phyloP scores from a whole-genome alignment of 2,329 filamentous ascomycete genomes.

The Fusarium proliferatum region DNA sequence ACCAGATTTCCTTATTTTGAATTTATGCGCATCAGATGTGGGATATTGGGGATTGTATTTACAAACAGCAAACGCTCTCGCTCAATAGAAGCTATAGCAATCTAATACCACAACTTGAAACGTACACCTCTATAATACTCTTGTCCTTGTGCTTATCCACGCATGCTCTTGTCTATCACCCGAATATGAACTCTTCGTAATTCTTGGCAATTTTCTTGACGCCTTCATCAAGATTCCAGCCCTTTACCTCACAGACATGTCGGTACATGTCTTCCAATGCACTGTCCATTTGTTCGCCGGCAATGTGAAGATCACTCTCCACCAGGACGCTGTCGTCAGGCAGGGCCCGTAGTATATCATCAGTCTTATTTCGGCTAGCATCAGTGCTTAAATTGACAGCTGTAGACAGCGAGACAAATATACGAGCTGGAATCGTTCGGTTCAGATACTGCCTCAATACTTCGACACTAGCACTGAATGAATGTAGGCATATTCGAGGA shows the following conservation, averaged over 20 bases:
- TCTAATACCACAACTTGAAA: slow-evolving; percentile 30
- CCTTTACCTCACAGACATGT: slow-evolving; percentile 81
- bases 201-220: slow-evolving; percentile 76
- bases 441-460: slow-evolving; percentile 82
- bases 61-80: slow-evolving; percentile 6
- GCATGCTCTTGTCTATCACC: slow-evolving; percentile 47
- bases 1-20: slow-evolving; percentile 23
- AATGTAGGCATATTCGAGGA: slow-evolving; percentile 91
- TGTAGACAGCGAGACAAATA: slow-evolving; percentile 91
- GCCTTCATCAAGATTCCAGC: slow-evolving; percentile 80
- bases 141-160: not conserved
- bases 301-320: slow-evolving; percentile 90
- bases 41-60: not conserved
- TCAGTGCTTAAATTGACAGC: slow-evolving; percentile 79
- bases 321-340: slow-evolving; percentile 84
- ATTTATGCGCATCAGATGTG: slow-evolving; percentile 18
- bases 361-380: slow-evolving; percentile 61
- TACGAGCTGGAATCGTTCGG: slow-evolving; percentile 74
- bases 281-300: slow-evolving; percentile 83
- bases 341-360: slow-evolving; percentile 74
- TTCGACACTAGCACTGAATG: slow-evolving; percentile 83
- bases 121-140: not conserved
- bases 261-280: slow-evolving; percentile 79
- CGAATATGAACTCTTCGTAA: slow-evolving; percentile 81
- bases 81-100: slow-evolving; percentile 25